Evolutionary conservation across 2,329 filamentous ascomycete species (phyloP).

Genomic region (Cladosporium sp.): DNA sequence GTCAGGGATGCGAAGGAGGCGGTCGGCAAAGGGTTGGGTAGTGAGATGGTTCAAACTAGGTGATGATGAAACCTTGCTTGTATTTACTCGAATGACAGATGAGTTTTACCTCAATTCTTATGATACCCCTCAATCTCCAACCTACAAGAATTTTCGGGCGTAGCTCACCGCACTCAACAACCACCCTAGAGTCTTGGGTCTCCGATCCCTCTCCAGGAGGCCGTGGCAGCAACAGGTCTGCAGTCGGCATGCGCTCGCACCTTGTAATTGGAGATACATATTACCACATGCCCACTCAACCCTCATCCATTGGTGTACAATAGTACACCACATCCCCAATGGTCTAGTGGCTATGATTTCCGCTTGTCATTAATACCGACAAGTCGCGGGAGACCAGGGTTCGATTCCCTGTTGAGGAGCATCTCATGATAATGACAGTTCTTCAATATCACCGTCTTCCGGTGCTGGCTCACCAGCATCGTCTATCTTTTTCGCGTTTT

Average conservation of each 20-base stretch:
- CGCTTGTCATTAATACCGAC: slow-evolving; percentile 15
- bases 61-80: background rate
- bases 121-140: background rate
- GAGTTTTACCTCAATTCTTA: background rate
- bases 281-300: background rate
- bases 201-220: no score
- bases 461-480: slow-evolving; percentile 17
- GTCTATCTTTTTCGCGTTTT: background rate
- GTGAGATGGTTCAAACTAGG: slow-evolving; percentile 22
- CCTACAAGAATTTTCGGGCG: background rate
- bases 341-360: slow-evolving; percentile 20
- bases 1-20: slow-evolving; percentile 71
- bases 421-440: slow-evolving; percentile 14
- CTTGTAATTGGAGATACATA: no score
- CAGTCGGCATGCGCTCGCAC: no score
- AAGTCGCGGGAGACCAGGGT: slow-evolving; percentile 19
- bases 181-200: background rate
- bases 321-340: slow-evolving; percentile 17
- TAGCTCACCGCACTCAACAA: background rate
- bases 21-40: slow-evolving; percentile 27
- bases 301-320: slow-evolving; percentile 7
- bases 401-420: slow-evolving; percentile 18
- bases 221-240: no score
- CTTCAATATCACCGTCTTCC: slow-evolving; percentile 12
- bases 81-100: background rate